Evolutionary conservation across 768 basidiomycete species (phyloP).

Genomic region (Holtermannia corniformis): DNA sequence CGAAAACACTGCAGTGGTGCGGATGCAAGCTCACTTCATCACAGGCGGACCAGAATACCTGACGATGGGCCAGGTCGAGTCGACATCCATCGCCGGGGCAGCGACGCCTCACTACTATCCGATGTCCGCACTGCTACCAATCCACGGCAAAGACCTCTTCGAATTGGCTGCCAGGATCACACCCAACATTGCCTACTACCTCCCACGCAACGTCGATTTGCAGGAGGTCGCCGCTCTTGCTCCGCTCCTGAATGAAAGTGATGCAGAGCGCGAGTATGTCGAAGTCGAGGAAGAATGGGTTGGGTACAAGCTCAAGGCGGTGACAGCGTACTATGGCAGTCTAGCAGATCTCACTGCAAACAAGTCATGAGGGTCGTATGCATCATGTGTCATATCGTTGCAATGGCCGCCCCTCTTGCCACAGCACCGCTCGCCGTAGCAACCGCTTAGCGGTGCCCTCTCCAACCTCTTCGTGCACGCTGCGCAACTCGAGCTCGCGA

Average conservation of each 20-base stretch:
- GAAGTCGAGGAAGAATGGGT: conserved; percentile 98
- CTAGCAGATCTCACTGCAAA: conserved; percentile 46
- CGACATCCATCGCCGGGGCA: background rate
- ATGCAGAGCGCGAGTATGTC: conserved; percentile 49
- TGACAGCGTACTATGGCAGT: conserved; percentile 91
- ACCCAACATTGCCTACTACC: conserved; percentile 73
- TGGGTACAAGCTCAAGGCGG: conserved; percentile 80
- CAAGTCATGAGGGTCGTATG: background rate
- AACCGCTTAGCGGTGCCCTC: background rate
- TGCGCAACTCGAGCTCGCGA: background rate
- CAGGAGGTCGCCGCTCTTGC: conserved; percentile 59
- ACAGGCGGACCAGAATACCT: conserved; percentile 39
- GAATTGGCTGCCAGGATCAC: conserved; percentile 60
- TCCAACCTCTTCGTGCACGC: background rate
- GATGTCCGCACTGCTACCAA: conserved; percentile 62
- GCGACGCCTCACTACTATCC: conserved; percentile 46
- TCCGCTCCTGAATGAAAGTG: background rate
- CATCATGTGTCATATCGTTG: background rate
- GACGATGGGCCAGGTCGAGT: conserved; percentile 6
- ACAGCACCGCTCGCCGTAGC: background rate
- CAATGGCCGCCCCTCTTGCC: background rate
- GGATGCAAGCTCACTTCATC: conserved; percentile 1
- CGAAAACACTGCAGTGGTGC: conserved; percentile 46
- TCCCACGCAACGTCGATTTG: conserved; percentile 71
- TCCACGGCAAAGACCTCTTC: conserved; percentile 77